Conservation (phyloP, 2,329 filamentous ascomycete genomes). For the Malbranchea zuffiana region DNA sequence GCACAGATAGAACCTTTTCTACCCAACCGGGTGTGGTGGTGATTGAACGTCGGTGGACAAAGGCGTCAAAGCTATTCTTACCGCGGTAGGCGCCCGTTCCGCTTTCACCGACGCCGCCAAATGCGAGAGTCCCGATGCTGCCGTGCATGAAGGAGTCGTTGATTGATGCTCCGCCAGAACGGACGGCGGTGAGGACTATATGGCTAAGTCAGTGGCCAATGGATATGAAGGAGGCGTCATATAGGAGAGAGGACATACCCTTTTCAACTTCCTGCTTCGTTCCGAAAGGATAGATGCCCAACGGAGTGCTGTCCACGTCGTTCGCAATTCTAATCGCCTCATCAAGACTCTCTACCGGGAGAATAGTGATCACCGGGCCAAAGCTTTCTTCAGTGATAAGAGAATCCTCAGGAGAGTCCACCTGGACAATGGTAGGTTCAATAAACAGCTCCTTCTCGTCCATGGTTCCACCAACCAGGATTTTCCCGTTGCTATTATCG, state of each 20-base stretch:
- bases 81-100: slow-evolving; percentile 70
- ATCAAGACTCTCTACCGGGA: slow-evolving; percentile 68
- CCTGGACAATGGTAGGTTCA: slow-evolving; percentile 82
- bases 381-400: slow-evolving; percentile 80
- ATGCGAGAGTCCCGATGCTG: slow-evolving; percentile 58
- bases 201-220: no score
- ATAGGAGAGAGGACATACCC: slow-evolving; percentile 38
- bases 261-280: slow-evolving; percentile 65
- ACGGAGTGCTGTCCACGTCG: slow-evolving; percentile 67
- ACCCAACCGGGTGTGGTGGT: slow-evolving; percentile 52
- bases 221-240: background rate
- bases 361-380: slow-evolving; percentile 77
- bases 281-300: slow-evolving; percentile 78
- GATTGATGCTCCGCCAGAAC: slow-evolving; percentile 54
- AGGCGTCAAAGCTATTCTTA: slow-evolving; percentile 54
- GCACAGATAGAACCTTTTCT: slow-evolving; percentile 44
- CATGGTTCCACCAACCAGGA: slow-evolving; percentile 74
- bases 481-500: slow-evolving; percentile 70
- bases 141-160: slow-evolving; percentile 57
- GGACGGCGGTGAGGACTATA: slow-evolving; percentile 50
- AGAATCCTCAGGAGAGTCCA: slow-evolving; percentile 62
- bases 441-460: slow-evolving; percentile 75
- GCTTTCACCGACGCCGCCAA: slow-evolving; percentile 73
- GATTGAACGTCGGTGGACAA: slow-evolving; percentile 49
- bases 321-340: slow-evolving; percentile 77